Evolutionary conservation across 2,329 filamentous ascomycete genomes (phyloP), one percentile per base, ranked within the genome.

Genomic region (Fonsecaea multimorphosa): DNA sequence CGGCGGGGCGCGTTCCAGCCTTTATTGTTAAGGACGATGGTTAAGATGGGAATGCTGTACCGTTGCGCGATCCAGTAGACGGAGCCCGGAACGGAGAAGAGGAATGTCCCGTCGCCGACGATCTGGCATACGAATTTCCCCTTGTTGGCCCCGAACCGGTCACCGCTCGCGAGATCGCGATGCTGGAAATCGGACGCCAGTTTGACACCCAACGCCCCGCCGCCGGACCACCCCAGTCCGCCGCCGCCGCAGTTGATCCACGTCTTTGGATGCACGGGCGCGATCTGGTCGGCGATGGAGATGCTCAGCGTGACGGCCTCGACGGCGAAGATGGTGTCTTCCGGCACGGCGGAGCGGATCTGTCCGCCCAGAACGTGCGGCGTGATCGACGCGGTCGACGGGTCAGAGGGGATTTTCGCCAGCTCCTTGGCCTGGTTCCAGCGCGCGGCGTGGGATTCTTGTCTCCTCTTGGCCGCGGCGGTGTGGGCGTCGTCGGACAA

Each of bases 181-280:
- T 83, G 78, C 66, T 83, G 77, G 1, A 77, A 76, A 57, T 89
- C 84, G 0, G 83, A 82, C 0, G 90, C 91, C 7, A 94, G 83
- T 75, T 93, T 93, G 73, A 93, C 88, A 1, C 91, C 91, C 2
- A 94, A 76, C 0, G 89, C 89, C 59, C 81, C 91, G 14, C 91
- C 91, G 14, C 91, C 91, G 11, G 87, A 91, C 91, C 91, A 94
- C 1, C 91, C 91, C 0, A 94, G 86, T 1, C 91, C 91, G 14
- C 90, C 91, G 0, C 89, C 91, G 1, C 91, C 91, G 74, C 91
- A 93, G 75, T 93, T 93, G 73, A 94, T 87, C 89, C 89, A 93
- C 0, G 86, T 87, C 0, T 90, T 90, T 0, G 91, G 91, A 0
- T 87, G 73, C 0, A 84, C 87, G 1, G 87, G 84, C 72, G 88